Base-by-base conservation (phyloP, 2,329 filamentous ascomycete species). In the Colletotrichum somersetense region DNA sequence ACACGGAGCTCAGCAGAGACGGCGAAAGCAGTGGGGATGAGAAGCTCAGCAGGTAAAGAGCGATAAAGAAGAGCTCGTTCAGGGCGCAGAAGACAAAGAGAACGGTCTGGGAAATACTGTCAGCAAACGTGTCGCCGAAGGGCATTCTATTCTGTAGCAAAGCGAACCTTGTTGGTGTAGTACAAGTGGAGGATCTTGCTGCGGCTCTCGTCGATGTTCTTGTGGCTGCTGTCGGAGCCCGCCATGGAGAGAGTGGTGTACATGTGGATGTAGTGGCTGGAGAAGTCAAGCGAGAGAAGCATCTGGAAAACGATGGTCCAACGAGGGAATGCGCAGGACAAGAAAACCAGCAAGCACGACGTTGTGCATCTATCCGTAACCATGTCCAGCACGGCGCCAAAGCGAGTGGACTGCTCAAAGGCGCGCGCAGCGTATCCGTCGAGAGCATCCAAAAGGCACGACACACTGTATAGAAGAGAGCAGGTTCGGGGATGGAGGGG, bases 231-330 rank as follows among this genome's bases (percentile, higher is more conserved):
- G 77, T 91, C 89, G 66, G 90, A 88, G 65, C 94, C 94, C 66
- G 93, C 94, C 90, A 97, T 96, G 75, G 92, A 91, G 78, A 98
- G 86, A 0, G 95, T 97, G 16, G 95, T 94, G 81, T 97, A 98
- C 96, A 99, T 99, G 85, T 99, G 96, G 87, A 98, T 96, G 81
- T 98, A 99, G 83, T 99, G 96, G 81, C 95, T 97, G 38, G 96
- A 93, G 75, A 99, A 88, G 83, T 99, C 96, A 77, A 99, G 85
- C 67, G 92, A 93, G 82, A 99, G 97, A 79, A 99, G 85, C 56
- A 92, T 90, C 85, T 99, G 96, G 88, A 99, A 99, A 71, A 98
- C 80, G 76, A 98, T 95, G 75, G 94, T 91, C 92, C 94, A 98
- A 69, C 95, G 90, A 5, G 96, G 96, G 84, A 97, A 99, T 26